Evolutionary conservation across 352 stramenopile species (phyloP).

Genomic region (Globisporangium nodosum): DNA sequence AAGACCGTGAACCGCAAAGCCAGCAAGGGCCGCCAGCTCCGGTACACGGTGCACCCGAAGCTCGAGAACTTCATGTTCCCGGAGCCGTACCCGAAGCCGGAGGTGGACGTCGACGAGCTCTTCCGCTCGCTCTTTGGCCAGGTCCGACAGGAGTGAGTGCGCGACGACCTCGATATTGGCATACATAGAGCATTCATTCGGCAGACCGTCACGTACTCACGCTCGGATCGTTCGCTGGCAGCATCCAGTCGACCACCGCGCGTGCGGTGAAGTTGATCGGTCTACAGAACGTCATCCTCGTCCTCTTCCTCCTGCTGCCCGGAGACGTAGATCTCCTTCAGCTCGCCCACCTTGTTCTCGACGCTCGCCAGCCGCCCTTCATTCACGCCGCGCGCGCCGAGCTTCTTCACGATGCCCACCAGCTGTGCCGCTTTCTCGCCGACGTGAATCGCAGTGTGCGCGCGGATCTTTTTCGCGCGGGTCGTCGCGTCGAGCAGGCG

Average conservation of each 20-base stretch:
- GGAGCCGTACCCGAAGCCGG: slow-evolving; percentile 63
- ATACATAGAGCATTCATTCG: slow-evolving; percentile 6
- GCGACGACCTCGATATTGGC: slow-evolving; percentile 13
- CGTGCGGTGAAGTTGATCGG: background rate
- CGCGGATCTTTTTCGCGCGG: slow-evolving; percentile 78
- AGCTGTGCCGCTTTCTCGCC: slow-evolving; percentile 72
- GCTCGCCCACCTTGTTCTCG: slow-evolving; percentile 29
- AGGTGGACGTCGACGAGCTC: slow-evolving; percentile 82
- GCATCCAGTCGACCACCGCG: background rate
- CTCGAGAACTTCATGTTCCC: slow-evolving; percentile 90
- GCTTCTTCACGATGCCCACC: slow-evolving; percentile 81
- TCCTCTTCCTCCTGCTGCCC: slow-evolving; percentile 74
- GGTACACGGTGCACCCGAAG: slow-evolving; percentile 84
- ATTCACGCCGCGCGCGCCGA: slow-evolving; percentile 58
- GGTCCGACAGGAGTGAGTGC: slow-evolving; percentile 10
- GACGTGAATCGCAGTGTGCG: slow-evolving; percentile 56
- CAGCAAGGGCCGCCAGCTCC: slow-evolving; percentile 78
- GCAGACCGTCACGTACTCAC: background rate
- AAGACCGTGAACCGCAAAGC: slow-evolving; percentile 87
- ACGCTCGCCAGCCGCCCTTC: slow-evolving; percentile 34
- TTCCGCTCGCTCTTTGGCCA: slow-evolving; percentile 83
- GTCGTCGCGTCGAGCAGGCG: slow-evolving; percentile 53
- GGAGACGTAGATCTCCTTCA: slow-evolving; percentile 59
- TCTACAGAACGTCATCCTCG: slow-evolving; percentile 85
- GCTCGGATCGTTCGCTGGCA: background rate